Conservation (phyloP, 1,284 basidiomycete genomes). For the Ceratorhiza oryzae-sativae region DNA sequence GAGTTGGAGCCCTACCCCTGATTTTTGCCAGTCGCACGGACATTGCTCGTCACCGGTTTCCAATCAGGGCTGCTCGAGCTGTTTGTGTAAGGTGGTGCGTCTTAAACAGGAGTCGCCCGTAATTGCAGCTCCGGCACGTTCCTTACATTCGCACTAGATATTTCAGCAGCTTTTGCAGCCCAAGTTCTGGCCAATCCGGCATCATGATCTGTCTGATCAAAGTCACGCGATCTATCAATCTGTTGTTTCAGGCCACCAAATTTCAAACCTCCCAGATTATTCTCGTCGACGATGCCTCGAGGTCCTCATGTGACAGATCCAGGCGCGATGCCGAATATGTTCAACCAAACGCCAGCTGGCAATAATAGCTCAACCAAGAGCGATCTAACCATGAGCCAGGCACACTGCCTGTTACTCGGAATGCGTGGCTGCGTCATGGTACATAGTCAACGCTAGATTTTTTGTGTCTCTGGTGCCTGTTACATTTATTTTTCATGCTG, state of each 20-base stretch:
- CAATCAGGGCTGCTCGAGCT: background rate
- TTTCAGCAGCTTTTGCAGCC: background rate
- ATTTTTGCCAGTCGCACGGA: background rate
- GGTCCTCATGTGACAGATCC: background rate
- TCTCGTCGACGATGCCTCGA: background rate
- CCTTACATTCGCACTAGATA: background rate
- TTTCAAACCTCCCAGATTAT: background rate
- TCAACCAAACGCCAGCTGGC: background rate
- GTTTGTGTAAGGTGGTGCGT: background rate
- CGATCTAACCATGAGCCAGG: background rate
- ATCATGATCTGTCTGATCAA: background rate
- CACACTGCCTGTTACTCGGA: background rate
- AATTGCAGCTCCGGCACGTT: background rate
- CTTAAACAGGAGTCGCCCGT: background rate
- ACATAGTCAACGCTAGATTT: slow-evolving; percentile 1
- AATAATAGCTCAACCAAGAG: background rate
- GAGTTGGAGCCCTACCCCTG: background rate
- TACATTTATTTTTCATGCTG: background rate
- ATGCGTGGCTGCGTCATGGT: background rate
- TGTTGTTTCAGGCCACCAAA: no score
- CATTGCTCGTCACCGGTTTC: background rate
- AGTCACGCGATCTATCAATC: background rate
- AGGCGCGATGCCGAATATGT: background rate
- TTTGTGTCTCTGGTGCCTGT: background rate
- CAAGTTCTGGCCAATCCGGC: background rate